Conservation (phyloP, 2,329 filamentous ascomycete species). For the Trichophyton rubrum region DNA sequence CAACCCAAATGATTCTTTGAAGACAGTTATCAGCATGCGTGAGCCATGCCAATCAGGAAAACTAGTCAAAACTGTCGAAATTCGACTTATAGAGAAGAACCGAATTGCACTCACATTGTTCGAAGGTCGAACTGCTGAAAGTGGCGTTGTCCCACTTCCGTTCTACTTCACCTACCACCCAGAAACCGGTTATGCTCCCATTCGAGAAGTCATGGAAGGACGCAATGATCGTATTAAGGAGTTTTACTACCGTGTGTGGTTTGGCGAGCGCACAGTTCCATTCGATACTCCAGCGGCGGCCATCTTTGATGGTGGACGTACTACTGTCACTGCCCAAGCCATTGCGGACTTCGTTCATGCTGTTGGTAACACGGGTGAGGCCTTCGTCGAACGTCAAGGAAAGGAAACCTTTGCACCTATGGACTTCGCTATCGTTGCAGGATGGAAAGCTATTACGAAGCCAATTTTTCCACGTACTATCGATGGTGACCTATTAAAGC, state of each 20-base stretch:
- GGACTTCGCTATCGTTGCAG: constrained; percentile 97
- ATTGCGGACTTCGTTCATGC: constrained; percentile 99
- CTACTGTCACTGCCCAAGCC: constrained; percentile 76
- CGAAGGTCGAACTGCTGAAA: constrained; percentile 80
- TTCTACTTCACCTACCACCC: constrained; percentile 89
- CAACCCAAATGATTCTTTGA: constrained; percentile 66
- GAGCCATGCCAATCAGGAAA: constrained; percentile 80
- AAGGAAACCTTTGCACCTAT: constrained; percentile 93
- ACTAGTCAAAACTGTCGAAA: constrained; percentile 76
- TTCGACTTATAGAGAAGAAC: constrained; percentile 60
- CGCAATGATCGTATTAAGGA: constrained; percentile 98
- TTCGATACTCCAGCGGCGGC: constrained; percentile 76
- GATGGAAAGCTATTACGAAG: constrained; percentile 98
- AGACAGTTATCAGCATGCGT: constrained; percentile 74
- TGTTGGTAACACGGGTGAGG: constrained; percentile 93
- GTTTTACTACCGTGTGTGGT: constrained; percentile 98
- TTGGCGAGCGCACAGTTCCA: constrained; percentile 71
- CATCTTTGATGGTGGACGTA: constrained; percentile 77
- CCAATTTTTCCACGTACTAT: constrained; percentile 96
- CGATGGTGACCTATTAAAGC: constrained; percentile 87
- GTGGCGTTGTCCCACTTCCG: constrained; percentile 67
- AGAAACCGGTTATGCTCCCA: constrained; percentile 92
- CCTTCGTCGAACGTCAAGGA: constrained; percentile 88
- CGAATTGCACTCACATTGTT: constrained; percentile 83
- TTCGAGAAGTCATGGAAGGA: constrained; percentile 87